Evolutionary conservation across 169 alveolate species (phyloP).

Genomic region (Plasmodium inui): DNA sequence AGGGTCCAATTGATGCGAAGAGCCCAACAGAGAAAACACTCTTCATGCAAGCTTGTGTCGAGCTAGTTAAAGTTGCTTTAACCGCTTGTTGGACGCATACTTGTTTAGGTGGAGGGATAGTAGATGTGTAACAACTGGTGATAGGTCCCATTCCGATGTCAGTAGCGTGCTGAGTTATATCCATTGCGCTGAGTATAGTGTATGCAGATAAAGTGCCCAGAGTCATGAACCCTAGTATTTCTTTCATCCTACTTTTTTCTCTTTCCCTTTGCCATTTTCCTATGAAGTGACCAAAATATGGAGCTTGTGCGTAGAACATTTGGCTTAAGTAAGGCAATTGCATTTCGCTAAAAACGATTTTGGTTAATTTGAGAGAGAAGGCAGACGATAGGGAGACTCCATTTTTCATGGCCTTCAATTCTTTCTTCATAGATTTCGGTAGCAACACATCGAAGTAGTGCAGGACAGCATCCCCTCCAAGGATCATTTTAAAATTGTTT

Average conservation of each 20-base stretch:
- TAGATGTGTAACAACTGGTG: conserved; percentile 79
- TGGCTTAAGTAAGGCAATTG: conserved; percentile 80
- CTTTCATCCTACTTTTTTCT: conserved; percentile 77
- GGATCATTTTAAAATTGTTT: conserved; percentile 80
- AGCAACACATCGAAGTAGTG: conserved; percentile 82
- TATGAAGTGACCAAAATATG: conserved; percentile 85
- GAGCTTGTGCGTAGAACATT: conserved; percentile 85
- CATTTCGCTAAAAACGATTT: conserved; percentile 75
- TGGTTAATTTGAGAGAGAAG: conserved; percentile 80
- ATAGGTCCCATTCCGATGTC: conserved; percentile 85
- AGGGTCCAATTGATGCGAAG: conserved; percentile 85
- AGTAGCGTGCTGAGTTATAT: conserved; percentile 83
- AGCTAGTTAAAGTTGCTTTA: conserved; percentile 67
- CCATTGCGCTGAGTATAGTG: conserved; percentile 83
- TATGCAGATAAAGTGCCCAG: conserved; percentile 86
- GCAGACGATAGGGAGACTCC: conserved; percentile 86
- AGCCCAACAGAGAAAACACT: conserved; percentile 84
- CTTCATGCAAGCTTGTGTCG: conserved; percentile 78
- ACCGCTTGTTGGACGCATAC: conserved; percentile 78
- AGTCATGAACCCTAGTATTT: conserved; percentile 78
- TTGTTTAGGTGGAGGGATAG: conserved; percentile 78
- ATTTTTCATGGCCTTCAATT: conserved; percentile 81
- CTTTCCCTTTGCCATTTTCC: conserved; percentile 84
- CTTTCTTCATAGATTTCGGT: conserved; percentile 84
- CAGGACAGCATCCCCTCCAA: conserved; percentile 84